Evolutionary conservation across 176 grass and related monocot genomes (phyloP), one percentile per base, ranked within the genome.

Genomic region (Oryza australiensis): DNA sequence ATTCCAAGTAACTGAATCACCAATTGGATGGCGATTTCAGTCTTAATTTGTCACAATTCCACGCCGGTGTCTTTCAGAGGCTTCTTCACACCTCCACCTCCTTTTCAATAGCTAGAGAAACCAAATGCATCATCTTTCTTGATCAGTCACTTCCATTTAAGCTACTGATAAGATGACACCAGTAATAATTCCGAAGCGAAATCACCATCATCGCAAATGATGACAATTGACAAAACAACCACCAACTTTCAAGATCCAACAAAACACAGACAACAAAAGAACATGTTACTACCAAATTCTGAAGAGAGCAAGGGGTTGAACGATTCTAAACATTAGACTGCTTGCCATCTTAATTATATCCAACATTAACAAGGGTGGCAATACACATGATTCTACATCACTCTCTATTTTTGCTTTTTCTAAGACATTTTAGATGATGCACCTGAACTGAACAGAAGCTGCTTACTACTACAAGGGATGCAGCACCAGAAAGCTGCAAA

Each of bases 331-430:
- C 62, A 79, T 75, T 24, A 62, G 69, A 84, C 77, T 85, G 77
- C 68, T 77, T 73, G 67, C 88, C 78, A 77, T 77, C 33, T 83
- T 60, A 60, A 60, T 24, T 82, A 86, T 40, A 78, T 70, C 24
- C 71, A 89, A 71, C 87, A 85, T 51, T 33, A 80, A 77, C 82
- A 85, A 33, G 53, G 10, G 35, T 6, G 70, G 45, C 12, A 37
- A 70, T 26, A 71, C 60, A 85, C 62, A 62, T 5, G 38, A 74
- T 80, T 62, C 49, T 41, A 41, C 62, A 32, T 13, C 23, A 75
- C 62, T 67, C 62, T 67, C 69, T 66, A 5, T 5, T 57, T 78
- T 87, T 60, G 37, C 15, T 40, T 72, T 57, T 55, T 81, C 57
- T 71, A 76, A 79, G 32, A 15, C 72, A 66, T 74, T 73, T 73